These are phyloP conservation scores for Cephaloascus albidus DNA, from an alignment of 805 yeast species.

Conservation along the genomic window DNA sequence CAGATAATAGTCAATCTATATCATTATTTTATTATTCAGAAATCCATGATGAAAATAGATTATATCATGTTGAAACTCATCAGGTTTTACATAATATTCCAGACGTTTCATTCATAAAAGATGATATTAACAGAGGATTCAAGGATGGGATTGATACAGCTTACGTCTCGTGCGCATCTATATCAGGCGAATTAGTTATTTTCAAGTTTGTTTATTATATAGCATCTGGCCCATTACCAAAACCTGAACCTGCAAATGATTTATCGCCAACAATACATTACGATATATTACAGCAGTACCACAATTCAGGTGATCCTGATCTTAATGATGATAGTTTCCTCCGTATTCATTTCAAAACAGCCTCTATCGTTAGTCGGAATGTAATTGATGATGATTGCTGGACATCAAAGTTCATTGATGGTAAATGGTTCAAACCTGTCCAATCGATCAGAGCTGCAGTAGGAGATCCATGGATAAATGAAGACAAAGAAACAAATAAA, in stretches of 20 bases:
- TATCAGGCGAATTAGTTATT: slow-evolving; percentile 34
- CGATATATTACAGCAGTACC: slow-evolving; percentile 6
- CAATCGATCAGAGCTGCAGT: slow-evolving; percentile 33
- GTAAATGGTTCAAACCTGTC: slow-evolving; percentile 38
- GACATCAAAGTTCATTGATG: slow-evolving; percentile 35
- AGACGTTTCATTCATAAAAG: slow-evolving; percentile 30
- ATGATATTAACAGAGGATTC: slow-evolving; percentile 1
- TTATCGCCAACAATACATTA: neutral
- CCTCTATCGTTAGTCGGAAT: slow-evolving; percentile 20
- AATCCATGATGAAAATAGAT: slow-evolving; percentile 8
- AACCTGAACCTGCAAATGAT: neutral
- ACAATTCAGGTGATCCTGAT: slow-evolving; percentile 9
- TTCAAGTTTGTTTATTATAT: slow-evolving; percentile 23
- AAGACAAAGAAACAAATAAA: slow-evolving; percentile 14
- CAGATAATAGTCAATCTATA: slow-evolving; percentile 45
- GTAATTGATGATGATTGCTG: slow-evolving; percentile 41
- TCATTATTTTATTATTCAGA: slow-evolving; percentile 26
- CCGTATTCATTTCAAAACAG: slow-evolving; percentile 13
- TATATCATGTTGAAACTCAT: slow-evolving; percentile 25
- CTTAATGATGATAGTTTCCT: slow-evolving; percentile 10
- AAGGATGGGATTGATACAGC: slow-evolving; percentile 8
- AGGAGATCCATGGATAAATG: slow-evolving; percentile 32
- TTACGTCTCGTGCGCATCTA: slow-evolving; percentile 24
- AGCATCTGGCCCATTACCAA: slow-evolving; percentile 14
- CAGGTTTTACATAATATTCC: slow-evolving; percentile 49